Base-by-base conservation (phyloP, 1,139 yeast species). In the Diutina sp. region DNA sequence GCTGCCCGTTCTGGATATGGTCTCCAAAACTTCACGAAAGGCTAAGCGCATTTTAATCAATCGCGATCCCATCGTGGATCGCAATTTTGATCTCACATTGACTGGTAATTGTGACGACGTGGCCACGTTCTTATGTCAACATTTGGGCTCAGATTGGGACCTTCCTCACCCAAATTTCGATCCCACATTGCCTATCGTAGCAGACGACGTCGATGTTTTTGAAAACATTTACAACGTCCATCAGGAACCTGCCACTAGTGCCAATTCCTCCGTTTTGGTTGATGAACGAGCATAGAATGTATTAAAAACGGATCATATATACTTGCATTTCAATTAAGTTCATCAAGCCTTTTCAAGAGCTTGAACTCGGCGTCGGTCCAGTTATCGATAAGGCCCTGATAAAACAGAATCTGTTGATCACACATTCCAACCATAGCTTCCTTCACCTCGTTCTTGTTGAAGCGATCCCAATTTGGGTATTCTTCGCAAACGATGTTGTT, bases 1-100 rank as follows among this genome's bases (percentile, higher is more conserved):
- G 38, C 91, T 96, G 0, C 99, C 99, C 0, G 98, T 93, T n/a
- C 86, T 93, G 54, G 91, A 90, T 58, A 88, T 93, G 46, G 59
- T 90, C n/a, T 84, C 89, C 58, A 77, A 47, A 14, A 58, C 61
- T 7, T 85, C 88, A 0, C 79, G 79, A 25, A 69, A 79, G 44
- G 83, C 90, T 1, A 98, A 98, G 0, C 97, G 91, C 67, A 77
- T 93, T 4, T 74, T 90, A 58, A 86, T 93, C 59, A 90, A 90
- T 65, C 83, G 81, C 64, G 95, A 90, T 63, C 84, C 89, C 0
- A 86, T 90, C n/a, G 76, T 75, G 53, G 66, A 64, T 11, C 35
- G 47, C 28, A 50, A 50, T 11, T 50, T 50, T 32, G 53, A 50
- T 14, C 44, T 50, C 12, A 50, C 53, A 11, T 50, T 50, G 6